A percentile compares a stretch with the other conserved stretches of the same genome.
Evolutionary conservation across 1,139 yeast species (phyloP).

Genomic region (Saccharomycopsis phalli): DNA sequence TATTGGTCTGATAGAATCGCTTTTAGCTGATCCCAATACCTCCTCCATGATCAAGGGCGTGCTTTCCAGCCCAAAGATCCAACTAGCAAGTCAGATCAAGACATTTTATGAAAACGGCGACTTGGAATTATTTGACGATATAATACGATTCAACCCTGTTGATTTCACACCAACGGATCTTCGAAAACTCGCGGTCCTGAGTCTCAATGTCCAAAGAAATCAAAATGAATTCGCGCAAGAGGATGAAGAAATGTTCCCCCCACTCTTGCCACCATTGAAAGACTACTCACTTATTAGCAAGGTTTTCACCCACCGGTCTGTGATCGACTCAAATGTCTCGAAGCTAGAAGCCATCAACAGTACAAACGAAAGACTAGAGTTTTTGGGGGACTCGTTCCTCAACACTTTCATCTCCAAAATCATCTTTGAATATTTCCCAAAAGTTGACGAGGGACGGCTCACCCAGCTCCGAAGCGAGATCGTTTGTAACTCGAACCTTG

Average conservation of each 20-base stretch:
- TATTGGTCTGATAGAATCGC: not conserved
- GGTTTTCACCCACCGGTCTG: constrained; percentile 75
- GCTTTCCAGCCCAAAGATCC: constrained; percentile 29
- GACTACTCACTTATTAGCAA: constrained; percentile 52
- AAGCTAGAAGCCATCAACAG: constrained; percentile 51
- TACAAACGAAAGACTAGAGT: constrained; percentile 89
- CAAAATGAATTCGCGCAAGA: too few relatives aligned
- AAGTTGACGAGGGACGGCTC: constrained; percentile 73
- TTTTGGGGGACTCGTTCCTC: constrained; percentile 83
- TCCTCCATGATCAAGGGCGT: not conserved
- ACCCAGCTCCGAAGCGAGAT: constrained; percentile 62
- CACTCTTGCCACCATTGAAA: constrained; percentile 60
- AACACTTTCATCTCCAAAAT: constrained; percentile 57
- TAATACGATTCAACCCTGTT: constrained; percentile 28
- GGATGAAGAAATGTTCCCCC: constrained; percentile 48
- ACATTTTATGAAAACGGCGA: constrained; percentile 41
- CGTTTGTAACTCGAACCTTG: constrained; percentile 66
- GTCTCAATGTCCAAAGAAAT: too few relatives aligned
- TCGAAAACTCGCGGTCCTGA: not conserved
- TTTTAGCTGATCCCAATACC: not conserved
- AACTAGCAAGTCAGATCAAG: constrained; percentile 52
- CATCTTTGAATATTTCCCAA: constrained; percentile 21
- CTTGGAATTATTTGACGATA: constrained; percentile 40
- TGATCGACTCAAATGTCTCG: constrained; percentile 22
- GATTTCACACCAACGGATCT: constrained; percentile 21